A percentile compares a stretch with the other conserved stretches of the same genome.
Conservation (phyloP, 805 yeast species). For the Starmera quercuum region DNA sequence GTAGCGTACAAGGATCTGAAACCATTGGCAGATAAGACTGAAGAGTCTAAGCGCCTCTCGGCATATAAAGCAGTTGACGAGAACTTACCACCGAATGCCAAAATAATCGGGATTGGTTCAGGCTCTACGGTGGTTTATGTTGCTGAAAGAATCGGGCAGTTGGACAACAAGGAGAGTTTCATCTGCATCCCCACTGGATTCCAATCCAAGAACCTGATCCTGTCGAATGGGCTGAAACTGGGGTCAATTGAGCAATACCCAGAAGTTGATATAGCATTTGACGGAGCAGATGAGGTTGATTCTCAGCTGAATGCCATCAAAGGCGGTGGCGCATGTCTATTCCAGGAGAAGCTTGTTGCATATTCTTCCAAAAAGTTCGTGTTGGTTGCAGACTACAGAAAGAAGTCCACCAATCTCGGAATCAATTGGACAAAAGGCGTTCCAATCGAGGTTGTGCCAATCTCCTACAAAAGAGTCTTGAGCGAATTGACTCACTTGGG, state of each 20-base stretch:
- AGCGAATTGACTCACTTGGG: slow-evolving; percentile 57
- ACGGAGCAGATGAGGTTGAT: slow-evolving; percentile 98
- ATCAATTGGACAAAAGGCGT: slow-evolving; percentile 82
- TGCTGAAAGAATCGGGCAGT: slow-evolving; percentile 86
- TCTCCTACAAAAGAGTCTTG: slow-evolving; percentile 71
- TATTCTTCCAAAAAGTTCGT: slow-evolving; percentile 67
- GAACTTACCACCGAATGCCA: slow-evolving; percentile 59
- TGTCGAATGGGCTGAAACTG: slow-evolving; percentile 68
- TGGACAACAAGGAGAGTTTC: slow-evolving; percentile 42
- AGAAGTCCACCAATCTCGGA: slow-evolving; percentile 68
- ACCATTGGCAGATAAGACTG: slow-evolving; percentile 39
- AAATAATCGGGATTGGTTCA: slow-evolving; percentile 87
- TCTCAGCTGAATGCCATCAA: slow-evolving; percentile 74
- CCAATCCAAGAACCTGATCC: slow-evolving; percentile 82
- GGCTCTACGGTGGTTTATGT: slow-evolving; percentile 97
- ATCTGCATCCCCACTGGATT: slow-evolving; percentile 94
- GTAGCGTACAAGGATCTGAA: slow-evolving; percentile 18
- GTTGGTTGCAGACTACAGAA: slow-evolving; percentile 88
- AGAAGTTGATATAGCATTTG: slow-evolving; percentile 85
- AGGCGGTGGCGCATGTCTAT: slow-evolving; percentile 98
- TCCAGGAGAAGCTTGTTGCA: slow-evolving; percentile 94
- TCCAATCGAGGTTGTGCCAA: slow-evolving; percentile 93
- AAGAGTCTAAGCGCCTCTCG: slow-evolving; percentile 81
- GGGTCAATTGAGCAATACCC: slow-evolving; percentile 83
- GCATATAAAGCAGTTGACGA: slow-evolving; percentile 92